These are phyloP conservation scores for Selaginella tamariscina DNA, from an alignment of 75 land plant genomes.

Conservation along the genomic window DNA sequence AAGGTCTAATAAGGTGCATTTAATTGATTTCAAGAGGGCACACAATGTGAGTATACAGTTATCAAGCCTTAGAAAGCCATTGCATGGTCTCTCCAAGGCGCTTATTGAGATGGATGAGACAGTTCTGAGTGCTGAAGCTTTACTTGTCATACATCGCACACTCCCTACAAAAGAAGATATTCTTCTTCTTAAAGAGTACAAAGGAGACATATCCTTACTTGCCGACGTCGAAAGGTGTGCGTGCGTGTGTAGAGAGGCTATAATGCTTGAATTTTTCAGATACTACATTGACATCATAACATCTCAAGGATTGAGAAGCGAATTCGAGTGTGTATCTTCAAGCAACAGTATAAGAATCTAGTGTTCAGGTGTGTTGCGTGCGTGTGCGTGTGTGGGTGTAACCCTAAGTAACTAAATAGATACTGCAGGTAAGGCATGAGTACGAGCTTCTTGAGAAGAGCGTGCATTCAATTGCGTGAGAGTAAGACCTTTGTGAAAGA, in stretches of 20 bases:
- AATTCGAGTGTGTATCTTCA: slow-evolving; percentile 22
- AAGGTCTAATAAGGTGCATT: slow-evolving; percentile 14
- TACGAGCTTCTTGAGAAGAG: too few relatives aligned
- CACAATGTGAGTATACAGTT: slow-evolving; percentile 32
- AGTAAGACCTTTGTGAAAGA: slow-evolving; percentile 21
- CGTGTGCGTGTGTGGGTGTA: too few relatives aligned
- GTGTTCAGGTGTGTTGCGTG: slow-evolving; percentile 23
- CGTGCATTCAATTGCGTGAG: background rate
- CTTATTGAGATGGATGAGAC: slow-evolving; percentile 17
- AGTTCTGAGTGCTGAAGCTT: slow-evolving; percentile 22
- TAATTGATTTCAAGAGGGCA: slow-evolving; percentile 27
- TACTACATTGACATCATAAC: slow-evolving; percentile 28
- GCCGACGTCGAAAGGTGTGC: slow-evolving; percentile 31
- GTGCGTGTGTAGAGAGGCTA: too few relatives aligned
- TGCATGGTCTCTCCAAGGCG: slow-evolving; percentile 23
- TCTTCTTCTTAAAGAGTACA: slow-evolving; percentile 16
- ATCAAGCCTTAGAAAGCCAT: slow-evolving; percentile 24
- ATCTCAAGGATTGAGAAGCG: slow-evolving; percentile 20
- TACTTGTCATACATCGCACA: slow-evolving; percentile 27
- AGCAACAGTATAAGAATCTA: slow-evolving; percentile 18
- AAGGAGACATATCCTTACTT: slow-evolving; percentile 12
- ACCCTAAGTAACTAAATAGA: too few relatives aligned
- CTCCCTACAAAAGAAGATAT: slow-evolving; percentile 33
- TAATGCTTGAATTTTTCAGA: slow-evolving; percentile 14
- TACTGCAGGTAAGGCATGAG: too few relatives aligned